Percentiles rank a stretch among this genome's conserved stretches.
These are phyloP conservation scores for Filobasidium floriforme DNA, from an alignment of 768 basidiomycete genomes.

Conservation along the genomic window DNA sequence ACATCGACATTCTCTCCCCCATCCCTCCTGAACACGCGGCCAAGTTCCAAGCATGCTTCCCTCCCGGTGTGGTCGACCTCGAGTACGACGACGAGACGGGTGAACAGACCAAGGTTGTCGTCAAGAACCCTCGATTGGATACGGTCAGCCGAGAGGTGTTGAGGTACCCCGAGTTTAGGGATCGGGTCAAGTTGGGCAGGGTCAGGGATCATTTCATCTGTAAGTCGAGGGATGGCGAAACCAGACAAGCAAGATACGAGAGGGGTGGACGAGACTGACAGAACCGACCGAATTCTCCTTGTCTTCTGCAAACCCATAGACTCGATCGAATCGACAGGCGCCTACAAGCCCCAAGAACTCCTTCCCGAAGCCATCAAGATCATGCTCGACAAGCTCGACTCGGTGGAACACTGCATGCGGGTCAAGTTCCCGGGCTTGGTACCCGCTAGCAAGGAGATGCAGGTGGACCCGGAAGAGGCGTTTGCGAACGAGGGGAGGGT, in stretches of 20 bases:
- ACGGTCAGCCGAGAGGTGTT: constrained; percentile 86
- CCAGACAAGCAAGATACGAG: too few relatives aligned
- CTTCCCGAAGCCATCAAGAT: constrained; percentile 71
- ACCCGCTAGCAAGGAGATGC: neutral
- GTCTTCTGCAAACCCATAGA: constrained; percentile 49
- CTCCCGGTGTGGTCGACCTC: constrained; percentile 51
- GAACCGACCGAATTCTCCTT: neutral
- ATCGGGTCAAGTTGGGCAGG: constrained; percentile 69
- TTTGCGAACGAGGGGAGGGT: neutral
- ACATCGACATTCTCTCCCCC: constrained; percentile 63
- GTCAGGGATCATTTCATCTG: constrained; percentile 90
- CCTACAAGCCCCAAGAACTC: constrained; percentile 75
- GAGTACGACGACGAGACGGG: constrained; percentile 46
- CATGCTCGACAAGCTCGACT: constrained; percentile 67
- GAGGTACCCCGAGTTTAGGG: constrained; percentile 81
- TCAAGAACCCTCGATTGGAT: constrained; percentile 61
- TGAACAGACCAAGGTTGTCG: constrained; percentile 52
- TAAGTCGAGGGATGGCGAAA: constrained; percentile 48
- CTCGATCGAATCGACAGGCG: constrained; percentile 82
- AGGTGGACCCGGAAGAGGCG: constrained; percentile 4
- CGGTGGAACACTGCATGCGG: constrained; percentile 35
- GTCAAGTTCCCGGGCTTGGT: constrained; percentile 18
- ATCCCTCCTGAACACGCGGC: constrained; percentile 68
- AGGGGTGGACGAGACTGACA: too few relatives aligned
- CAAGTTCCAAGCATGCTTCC: constrained; percentile 82